Percentiles rank a stretch among this genome's conserved stretches.
phyloP scores from a whole-genome alignment of 352 stramenopile species.

The Peronosclerospora sorghi region DNA sequence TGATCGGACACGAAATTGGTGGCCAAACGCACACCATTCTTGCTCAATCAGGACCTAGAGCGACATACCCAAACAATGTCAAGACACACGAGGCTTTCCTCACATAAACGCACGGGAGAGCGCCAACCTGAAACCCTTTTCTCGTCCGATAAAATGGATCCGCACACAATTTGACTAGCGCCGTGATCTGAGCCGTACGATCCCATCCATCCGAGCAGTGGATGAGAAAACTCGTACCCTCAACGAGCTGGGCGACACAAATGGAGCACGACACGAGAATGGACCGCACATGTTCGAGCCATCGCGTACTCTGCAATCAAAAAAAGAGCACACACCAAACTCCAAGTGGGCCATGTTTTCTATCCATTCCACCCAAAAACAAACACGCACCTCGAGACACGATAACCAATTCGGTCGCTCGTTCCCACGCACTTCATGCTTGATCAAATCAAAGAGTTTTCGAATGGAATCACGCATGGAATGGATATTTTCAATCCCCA shows the following conservation, averaged over 20 bases:
- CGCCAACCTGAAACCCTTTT: too few relatives aligned
- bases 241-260: slow-evolving; percentile 83
- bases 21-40: slow-evolving; percentile 98
- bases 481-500: slow-evolving; percentile 91
- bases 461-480: slow-evolving; percentile 82
- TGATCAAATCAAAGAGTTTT: slow-evolving; percentile 76
- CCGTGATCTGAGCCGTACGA: slow-evolving; percentile 93
- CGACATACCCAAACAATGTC: too few relatives aligned
- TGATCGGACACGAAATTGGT: slow-evolving; percentile 93
- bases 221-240: slow-evolving; percentile 92
- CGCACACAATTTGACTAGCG: slow-evolving; percentile 91
- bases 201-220: slow-evolving; percentile 99
- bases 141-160: slow-evolving; percentile 96
- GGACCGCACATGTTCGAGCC: neutral
- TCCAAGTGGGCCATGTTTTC: too few relatives aligned
- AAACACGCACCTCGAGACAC: slow-evolving; percentile 43
- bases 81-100: too few relatives aligned
- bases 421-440: slow-evolving; percentile 69
- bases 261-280: slow-evolving; percentile 5
- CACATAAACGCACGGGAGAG: too few relatives aligned
- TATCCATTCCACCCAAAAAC: neutral
- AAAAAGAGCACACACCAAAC: slow-evolving; percentile 4
- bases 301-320: neutral
- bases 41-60: slow-evolving; percentile 93
- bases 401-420: slow-evolving; percentile 74